These are phyloP conservation scores for Verticillium alfalfae DNA, from an alignment of 2,329 filamentous ascomycete species.

Conservation along the genomic window DNA sequence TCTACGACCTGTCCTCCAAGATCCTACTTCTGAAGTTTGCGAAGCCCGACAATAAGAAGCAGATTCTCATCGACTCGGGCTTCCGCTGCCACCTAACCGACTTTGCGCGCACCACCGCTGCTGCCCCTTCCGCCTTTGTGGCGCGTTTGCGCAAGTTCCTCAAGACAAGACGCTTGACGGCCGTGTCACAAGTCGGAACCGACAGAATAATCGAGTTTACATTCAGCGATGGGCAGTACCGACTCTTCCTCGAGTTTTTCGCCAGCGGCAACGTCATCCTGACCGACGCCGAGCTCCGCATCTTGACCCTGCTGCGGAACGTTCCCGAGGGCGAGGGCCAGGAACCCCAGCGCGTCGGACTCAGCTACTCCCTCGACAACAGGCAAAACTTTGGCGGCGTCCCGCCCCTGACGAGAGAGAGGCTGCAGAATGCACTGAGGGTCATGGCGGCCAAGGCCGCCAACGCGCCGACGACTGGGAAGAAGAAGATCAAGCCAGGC, in stretches of 20 bases:
- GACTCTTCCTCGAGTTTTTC: conserved; percentile 91
- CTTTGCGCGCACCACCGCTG: conserved; percentile 81
- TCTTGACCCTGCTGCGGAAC: conserved; percentile 73
- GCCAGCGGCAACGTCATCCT: conserved; percentile 92
- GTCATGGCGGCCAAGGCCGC: conserved; percentile 57
- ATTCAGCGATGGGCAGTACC: conserved; percentile 87
- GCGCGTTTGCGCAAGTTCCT: conserved; percentile 79
- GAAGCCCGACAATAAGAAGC: conserved; percentile 82
- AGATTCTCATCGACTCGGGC: conserved; percentile 87
- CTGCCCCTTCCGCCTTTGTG: conserved; percentile 81
- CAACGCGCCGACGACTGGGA: conserved; percentile 42
- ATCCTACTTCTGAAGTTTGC: conserved; percentile 95
- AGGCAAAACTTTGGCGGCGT: conserved; percentile 78
- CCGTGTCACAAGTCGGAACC: conserved; percentile 79
- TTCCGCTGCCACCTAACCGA: conserved; percentile 93
- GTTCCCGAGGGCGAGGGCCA: conserved; percentile 79
- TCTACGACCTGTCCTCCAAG: conserved; percentile 93
- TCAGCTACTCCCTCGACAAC: conserved; percentile 73
- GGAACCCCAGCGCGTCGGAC: conserved; percentile 71
- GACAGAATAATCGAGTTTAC: conserved; percentile 89
- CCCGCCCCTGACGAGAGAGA: conserved; percentile 67
- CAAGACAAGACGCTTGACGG: conserved; percentile 78
- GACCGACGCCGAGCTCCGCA: conserved; percentile 77
- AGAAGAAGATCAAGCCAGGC: conserved; percentile 67
- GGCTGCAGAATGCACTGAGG: conserved; percentile 64